A percentile compares a stretch with the other conserved stretches of the same genome.
Conservation (phyloP, 345 rosid genomes). For the Psidium guajava region DNA sequence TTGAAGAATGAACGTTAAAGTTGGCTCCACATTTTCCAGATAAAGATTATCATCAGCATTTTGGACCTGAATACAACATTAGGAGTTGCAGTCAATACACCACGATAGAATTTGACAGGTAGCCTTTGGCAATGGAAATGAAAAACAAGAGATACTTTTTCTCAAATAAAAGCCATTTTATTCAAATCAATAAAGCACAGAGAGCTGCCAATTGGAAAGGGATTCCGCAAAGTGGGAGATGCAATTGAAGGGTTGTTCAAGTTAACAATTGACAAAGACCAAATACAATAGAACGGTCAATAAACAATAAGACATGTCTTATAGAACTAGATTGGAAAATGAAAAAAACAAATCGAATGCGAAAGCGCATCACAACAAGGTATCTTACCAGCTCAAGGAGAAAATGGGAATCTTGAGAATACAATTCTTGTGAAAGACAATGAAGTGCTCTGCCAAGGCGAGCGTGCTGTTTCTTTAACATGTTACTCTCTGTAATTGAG, state of each 20-base stretch:
- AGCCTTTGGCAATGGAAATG: background rate
- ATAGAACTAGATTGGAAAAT: background rate
- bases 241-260: background rate
- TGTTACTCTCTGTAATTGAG: constrained; percentile 49
- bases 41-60: constrained; percentile 96
- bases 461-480: constrained; percentile 94
- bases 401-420: constrained; percentile 98
- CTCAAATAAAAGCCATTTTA: background rate
- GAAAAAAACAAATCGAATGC: background rate
- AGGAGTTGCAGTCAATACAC: background rate
- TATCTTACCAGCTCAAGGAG: constrained; percentile 89
- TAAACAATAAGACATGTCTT: background rate
- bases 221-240: background rate
- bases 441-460: constrained; percentile 98
- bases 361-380: background rate
- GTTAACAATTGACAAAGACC: background rate
- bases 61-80: constrained; percentile 66
- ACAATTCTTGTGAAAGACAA: constrained; percentile 93
- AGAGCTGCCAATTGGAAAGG: background rate
- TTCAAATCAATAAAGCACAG: background rate
- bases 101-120: background rate
- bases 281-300: background rate
- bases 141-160: no score
- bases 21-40: constrained; percentile 61
- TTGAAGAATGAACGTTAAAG: constrained; percentile 75